Percentiles rank a stretch among this genome's conserved stretches.
phyloP scores from a whole-genome alignment of 257 asterid species.

The Anisodus acutangulus region DNA sequence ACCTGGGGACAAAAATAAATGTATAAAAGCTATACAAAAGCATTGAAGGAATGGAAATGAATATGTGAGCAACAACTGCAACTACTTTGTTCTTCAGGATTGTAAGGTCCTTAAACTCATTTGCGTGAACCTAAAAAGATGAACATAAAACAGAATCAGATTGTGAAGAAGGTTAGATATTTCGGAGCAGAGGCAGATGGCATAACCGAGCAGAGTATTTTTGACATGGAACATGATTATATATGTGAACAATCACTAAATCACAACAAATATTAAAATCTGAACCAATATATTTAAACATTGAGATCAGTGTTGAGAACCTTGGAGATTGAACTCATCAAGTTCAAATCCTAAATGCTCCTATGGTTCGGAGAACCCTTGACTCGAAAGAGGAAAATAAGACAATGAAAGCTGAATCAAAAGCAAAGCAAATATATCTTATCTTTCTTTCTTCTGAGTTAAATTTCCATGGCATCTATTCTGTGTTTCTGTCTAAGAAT shows the following conservation, averaged over 20 bases:
- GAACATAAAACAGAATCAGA: background rate
- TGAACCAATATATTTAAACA: background rate
- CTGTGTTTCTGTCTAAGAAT: background rate
- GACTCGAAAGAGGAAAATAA: background rate
- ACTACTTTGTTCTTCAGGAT: constrained; percentile 20
- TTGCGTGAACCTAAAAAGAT: background rate
- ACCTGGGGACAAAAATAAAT: background rate
- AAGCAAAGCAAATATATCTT: background rate
- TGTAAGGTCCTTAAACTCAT: background rate
- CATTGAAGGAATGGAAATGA: constrained; percentile 24
- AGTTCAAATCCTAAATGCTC: background rate
- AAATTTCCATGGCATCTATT: background rate
- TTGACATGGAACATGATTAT: background rate
- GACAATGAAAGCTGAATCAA: background rate
- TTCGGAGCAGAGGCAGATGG: background rate
- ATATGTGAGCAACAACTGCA: background rate
- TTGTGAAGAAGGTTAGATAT: background rate
- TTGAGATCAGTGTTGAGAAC: background rate
- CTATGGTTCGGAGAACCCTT: background rate
- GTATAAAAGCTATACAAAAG: background rate
- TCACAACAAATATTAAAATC: background rate
- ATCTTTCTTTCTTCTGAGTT: background rate
- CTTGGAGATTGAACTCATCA: background rate
- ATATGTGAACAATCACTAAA: background rate
- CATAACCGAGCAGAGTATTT: background rate